Evolutionary conservation across 129 eudicot genomes (phyloP).

Genomic region (Flaveria linearis): DNA sequence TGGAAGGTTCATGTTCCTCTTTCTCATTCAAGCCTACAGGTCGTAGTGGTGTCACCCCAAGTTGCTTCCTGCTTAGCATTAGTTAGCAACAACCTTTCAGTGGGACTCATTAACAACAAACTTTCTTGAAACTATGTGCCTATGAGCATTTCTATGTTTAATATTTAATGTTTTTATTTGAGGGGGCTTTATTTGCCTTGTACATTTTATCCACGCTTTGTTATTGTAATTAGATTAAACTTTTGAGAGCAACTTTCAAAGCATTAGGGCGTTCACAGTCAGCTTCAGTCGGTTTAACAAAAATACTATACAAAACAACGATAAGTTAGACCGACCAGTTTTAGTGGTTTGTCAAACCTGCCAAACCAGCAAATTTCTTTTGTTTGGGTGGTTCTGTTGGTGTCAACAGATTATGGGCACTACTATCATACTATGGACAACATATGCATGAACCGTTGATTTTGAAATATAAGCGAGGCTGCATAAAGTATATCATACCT

Average conservation of each 20-base stretch:
- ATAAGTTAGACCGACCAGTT: neutral
- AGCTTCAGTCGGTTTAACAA: neutral
- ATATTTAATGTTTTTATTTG: neutral
- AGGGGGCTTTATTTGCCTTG: neutral
- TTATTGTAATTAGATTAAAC: neutral
- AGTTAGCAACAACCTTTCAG: neutral
- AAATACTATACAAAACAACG: neutral
- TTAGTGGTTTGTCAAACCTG: too few species aligned
- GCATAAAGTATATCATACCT: slow-evolving; percentile 46
- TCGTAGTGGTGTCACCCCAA: slow-evolving; percentile 39
- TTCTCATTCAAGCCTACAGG: slow-evolving; percentile 45
- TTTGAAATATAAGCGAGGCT: slow-evolving; percentile 9
- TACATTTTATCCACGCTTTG: neutral
- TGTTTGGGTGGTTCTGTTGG: neutral
- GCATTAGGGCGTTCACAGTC: neutral
- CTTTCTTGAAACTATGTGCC: neutral
- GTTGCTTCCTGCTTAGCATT: slow-evolving; percentile 46
- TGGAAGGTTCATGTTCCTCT: slow-evolving; percentile 50
- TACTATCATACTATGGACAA: neutral
- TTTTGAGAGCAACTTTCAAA: neutral
- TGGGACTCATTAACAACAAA: slow-evolving; percentile 19
- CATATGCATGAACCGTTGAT: neutral
- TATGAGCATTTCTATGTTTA: too few species aligned
- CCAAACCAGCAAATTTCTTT: neutral
- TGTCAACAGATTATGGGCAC: neutral